Evolutionary conservation across 1,284 basidiomycete species (phyloP), one percentile per base, ranked within the genome.

Genomic region (Paramarasmius palmivorus): DNA sequence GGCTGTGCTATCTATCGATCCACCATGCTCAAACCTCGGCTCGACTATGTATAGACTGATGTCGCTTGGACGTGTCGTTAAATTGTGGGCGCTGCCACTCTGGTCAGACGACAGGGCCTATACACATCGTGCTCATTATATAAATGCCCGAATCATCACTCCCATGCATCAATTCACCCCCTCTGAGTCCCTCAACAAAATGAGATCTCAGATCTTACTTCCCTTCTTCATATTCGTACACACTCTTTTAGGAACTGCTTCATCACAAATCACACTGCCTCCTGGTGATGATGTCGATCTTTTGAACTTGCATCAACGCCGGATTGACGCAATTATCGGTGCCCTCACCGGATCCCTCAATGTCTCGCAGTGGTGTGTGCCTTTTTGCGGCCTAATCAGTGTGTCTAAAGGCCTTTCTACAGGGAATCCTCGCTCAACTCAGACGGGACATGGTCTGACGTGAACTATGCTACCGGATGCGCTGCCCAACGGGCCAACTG

Each of bases 401-500:
- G 32, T 32, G 6, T 12, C 25, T 29, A 32, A 29, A 10, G 14
- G 6, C 25, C 15, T 15, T 23, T 22, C 15, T 36, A 17, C 23
- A 57, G 57, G 57, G 15, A 45, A 12, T 40, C 41, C 15, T 37
- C 41, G 7, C 48, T 58, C 7, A 38, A 44, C 15, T 12, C 23
- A 5, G 46, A 53, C 19, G 57, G 57, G 3, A 47, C 48, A 32
- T 58, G 51, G 57, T 41, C 52, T 29, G 58, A 60, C 19, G 57
- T 60, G 29, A 54, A 57, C 32, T 58, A 56, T 39, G 50, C 56
- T 9, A 68, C 77, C 6, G 85, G 84, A 2, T 88, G 86, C 61
- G 61, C 61, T 38, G 84, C 82, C 6, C 80, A 73, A 57, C 73
- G 76, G 14, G 83, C 84, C 7, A 87, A 84, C 60, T 88, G 86